Evolutionary conservation across 805 yeast genomes (phyloP), one percentile per base, ranked within the genome.

Genomic region (Candida odintsovae): DNA sequence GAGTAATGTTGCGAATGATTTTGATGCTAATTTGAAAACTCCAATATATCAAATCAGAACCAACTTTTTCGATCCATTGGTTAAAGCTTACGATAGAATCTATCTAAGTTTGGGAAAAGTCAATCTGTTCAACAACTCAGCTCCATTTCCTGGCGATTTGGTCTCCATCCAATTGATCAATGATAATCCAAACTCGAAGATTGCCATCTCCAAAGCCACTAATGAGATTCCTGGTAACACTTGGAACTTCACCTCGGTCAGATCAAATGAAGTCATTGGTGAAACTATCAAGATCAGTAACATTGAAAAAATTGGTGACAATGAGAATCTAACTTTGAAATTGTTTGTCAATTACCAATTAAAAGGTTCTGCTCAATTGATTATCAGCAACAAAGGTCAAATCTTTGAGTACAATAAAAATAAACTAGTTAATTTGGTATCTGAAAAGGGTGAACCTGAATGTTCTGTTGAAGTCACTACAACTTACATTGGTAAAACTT

Each of bases 201-300:
- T 83, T 29, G 64, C 69, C 6, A 84, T 87, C 59, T 75, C 81
- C n/a, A 81, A 80, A 58, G 88, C 86, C 12, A 75, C 86, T 0
- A 83, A 83, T 63, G 87, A 80, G 57, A 60, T 63, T 15, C 73
- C 72, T 10, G 63, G 66, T 37, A 61, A 69, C 22, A 51, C 63
- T 8, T 88, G 95, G 95, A 79, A 77, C 45, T 86, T 89, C 56
- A 75, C 86, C 10, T 80, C 92, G 2, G 87, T 85, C 12, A 71
- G 74, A 53, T 80, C 88, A 1, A 82, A 77, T 37, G 96, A 89
- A 65, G 70, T 72, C 13, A 70, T 88, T 47, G 86, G 90, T 31
- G 96, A 88, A 61, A 70, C 77, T 31, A 75, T 89, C 40, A 79
- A 79, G 57, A 70, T 87, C 15, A 71, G 76, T 50, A 86, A 86